A percentile compares a stretch with the other conserved stretches of the same genome.
phyloP scores from a whole-genome alignment of 176 grass and related monocot species.

The Avena sativa region DNA sequence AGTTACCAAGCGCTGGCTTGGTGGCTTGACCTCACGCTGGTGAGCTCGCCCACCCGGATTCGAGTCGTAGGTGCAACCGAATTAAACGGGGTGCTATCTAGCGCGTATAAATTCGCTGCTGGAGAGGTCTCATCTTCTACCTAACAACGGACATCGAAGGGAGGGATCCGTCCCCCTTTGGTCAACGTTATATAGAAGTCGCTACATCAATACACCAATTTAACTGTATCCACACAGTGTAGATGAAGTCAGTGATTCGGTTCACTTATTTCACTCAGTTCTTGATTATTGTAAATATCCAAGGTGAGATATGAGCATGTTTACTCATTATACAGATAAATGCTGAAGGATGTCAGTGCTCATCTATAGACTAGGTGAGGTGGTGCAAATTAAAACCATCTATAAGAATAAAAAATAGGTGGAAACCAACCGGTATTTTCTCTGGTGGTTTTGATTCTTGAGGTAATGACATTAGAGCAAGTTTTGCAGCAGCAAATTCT shows the following conservation, averaged over 20 bases:
- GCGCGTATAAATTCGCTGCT: too few species aligned
- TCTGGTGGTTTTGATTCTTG: conserved; percentile 56
- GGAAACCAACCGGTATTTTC: conserved; percentile 48
- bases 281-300: conserved; percentile 1
- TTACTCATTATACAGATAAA: conserved; percentile 27
- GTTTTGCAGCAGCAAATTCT: conserved; percentile 70
- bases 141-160: too few species aligned
- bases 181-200: not conserved
- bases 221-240: conserved; percentile 6
- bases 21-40: too few species aligned
- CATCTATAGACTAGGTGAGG: conserved; percentile 19
- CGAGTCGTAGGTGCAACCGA: too few species aligned
- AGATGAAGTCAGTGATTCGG: conserved; percentile 7
- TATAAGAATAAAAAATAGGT: conserved; percentile 17
- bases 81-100: too few species aligned
- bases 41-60: too few species aligned
- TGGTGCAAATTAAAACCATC: conserved; percentile 24
- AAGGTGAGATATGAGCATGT: conserved; percentile 13
- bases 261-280: conserved; percentile 18
- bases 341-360: not conserved
- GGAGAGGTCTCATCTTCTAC: too few species aligned
- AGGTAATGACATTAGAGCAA: conserved; percentile 69
- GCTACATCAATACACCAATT: not conserved
- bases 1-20: too few species aligned
- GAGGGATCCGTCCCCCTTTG: too few species aligned